Conservation (phyloP, 345 rosid species). For the Syzygium oleosum region DNA sequence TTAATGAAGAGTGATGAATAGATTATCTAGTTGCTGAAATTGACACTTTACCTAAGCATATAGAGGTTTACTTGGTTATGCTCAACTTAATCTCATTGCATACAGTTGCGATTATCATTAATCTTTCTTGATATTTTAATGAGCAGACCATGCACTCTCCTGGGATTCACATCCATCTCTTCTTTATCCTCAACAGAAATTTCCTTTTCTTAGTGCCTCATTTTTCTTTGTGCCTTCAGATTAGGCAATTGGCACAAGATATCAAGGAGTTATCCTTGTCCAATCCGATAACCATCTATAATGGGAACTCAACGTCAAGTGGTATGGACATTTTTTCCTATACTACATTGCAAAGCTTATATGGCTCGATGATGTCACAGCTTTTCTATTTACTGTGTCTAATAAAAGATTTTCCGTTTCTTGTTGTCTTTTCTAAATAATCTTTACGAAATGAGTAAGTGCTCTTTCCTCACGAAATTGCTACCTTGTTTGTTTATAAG, state of each 20-base stretch:
- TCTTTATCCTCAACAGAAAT: not conserved
- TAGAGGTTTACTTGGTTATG: not conserved
- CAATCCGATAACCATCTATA: slow-evolving; percentile 67
- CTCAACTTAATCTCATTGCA: not conserved
- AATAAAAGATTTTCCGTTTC: not conserved
- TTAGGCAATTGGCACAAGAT: slow-evolving; percentile 79
- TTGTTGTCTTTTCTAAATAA: not conserved
- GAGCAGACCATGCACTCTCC: not conserved
- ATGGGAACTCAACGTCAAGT: slow-evolving; percentile 45
- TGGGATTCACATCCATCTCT: not conserved
- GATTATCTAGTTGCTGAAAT: not conserved
- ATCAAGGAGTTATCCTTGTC: slow-evolving; percentile 68
- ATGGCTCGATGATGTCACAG: not conserved
- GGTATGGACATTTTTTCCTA: slow-evolving; percentile 2
- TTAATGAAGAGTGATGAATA: not conserved
- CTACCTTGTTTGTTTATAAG: not conserved
- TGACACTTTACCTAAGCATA: not conserved
- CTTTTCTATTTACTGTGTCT: not conserved
- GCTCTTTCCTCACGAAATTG: not conserved
- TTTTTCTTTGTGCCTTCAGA: slow-evolving; percentile 25
- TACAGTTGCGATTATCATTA: not conserved
- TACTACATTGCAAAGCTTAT: not conserved
- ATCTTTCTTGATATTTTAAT: not conserved
- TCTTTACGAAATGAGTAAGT: not conserved
- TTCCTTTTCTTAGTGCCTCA: not conserved